Base-by-base conservation (phyloP, 179 eudicot genomes). In the Beta corolliflora region DNA sequence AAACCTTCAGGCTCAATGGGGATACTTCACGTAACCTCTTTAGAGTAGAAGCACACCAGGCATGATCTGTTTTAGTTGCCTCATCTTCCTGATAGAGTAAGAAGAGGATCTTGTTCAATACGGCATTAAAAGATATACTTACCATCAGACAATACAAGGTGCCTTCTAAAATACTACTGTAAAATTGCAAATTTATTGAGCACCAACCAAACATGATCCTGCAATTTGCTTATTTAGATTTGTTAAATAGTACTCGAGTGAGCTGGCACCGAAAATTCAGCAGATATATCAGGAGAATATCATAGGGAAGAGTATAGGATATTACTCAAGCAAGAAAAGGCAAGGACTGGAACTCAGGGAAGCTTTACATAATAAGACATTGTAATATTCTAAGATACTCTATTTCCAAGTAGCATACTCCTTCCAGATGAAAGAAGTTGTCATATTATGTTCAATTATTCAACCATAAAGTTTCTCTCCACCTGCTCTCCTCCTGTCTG, bases 1-100 rank as follows among this genome's bases (percentile, higher is more conserved):
- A 82, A 86, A 95, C 94, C 83, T 95, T 95, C 91, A 95, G 91
- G 90, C 99, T 89, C 87, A 95, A 85, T 12, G 99, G 99, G 7
- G 98, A 89, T 44, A 90, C 89, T 82, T 90, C 89, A 69, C 84
- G 87, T 31, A 95, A 85, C 80, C 87, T 92, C 83, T 88, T 91
- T 66, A 95, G 79, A 60, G 94, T 87, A 56, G 91, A 81, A 69
- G 79, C 82, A 72, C 94, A 95, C 94, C 97, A 95, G 53, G 89
- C 85, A 85, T 95, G 93, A 55, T 90, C 88, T 19, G 92, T 87
- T 82, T 85, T 91, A 45, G 89, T 85, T 50, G 92, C 93, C 84
- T 94, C 99, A 29, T 76, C 86, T 89, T 94, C 97, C 99, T 95
- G 77, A 58, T 68, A 58, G 61, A 70, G 68, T 58, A 68, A 50